Base-by-base conservation (phyloP, 495 filamentous ascomycete genomes). In the Platismatia glauca region DNA sequence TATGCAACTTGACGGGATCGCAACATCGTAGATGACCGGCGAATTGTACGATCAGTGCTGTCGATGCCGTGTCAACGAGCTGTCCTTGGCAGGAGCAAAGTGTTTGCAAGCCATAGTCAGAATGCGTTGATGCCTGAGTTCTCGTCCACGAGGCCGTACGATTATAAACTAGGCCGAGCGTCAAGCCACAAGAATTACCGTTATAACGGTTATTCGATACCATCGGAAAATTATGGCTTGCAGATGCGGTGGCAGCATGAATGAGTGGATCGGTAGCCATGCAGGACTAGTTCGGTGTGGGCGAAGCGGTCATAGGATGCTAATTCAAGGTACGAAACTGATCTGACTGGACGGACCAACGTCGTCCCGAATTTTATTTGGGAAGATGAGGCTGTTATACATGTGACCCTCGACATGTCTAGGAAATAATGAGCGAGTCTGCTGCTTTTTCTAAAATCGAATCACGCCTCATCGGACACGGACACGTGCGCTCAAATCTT, bases 281-380 rank as follows among this genome's bases (percentile, higher is more conserved):
- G 61, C 61, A 63, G 24, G 63, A 55, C 44, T 59, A 57, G 52
- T 57, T 59, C 43, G 61, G 50, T 52, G 66, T 66, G 66, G 66
- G 59, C 56, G 57, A 53, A 56, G 61, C 63, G 33, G 39, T 65
- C 59, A 68, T 68, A 68, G 66, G 66, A 62, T 41, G 60, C 62
- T 61, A 64, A 66, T 44, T 57, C 60, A 68, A 68, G 66, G 66
- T 66, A 63, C 64, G 53, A 55, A 61, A 53, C 27, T 20, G 56
- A 61, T 67, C 39, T 68, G 60, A 68, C 35, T 68, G 66, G 66
- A 60, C 57, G 50, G 16, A 33, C 15, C 65, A 64, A 67, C 65
- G 65, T 64, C 65, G 61, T 6, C 34, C 57, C 57, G 37, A 67
- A n/a, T 37, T 57, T 24, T 48, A 31, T 29, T 53, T 31, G 41